These are phyloP conservation scores for Brassica nigra DNA, from an alignment of 345 rosid genomes.

Conservation along the genomic window DNA sequence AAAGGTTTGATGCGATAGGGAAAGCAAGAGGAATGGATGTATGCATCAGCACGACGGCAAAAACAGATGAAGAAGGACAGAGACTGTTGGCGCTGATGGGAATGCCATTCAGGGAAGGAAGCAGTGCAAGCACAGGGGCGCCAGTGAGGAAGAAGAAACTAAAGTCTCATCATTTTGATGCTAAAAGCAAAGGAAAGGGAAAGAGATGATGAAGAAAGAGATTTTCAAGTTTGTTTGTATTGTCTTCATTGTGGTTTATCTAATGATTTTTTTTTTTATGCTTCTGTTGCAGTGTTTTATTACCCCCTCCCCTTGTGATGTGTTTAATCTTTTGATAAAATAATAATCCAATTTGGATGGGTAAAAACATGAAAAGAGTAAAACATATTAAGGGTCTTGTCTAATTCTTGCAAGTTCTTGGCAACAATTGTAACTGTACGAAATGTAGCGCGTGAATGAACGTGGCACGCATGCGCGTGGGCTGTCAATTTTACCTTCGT, in stretches of 20 bases:
- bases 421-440: neutral
- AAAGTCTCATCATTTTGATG: slow-evolving; percentile 74
- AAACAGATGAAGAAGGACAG: slow-evolving; percentile 77
- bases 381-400: neutral
- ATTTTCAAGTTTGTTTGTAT: neutral
- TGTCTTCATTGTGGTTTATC: too few relatives aligned
- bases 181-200: slow-evolving; percentile 59
- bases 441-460: slow-evolving; percentile 23
- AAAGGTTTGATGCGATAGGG: slow-evolving; percentile 60
- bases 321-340: too few relatives aligned
- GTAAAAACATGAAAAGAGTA: neutral
- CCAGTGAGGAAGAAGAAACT: slow-evolving; percentile 71
- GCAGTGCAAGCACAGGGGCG: slow-evolving; percentile 29
- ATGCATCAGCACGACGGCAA: slow-evolving; percentile 80
- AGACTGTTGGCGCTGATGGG: slow-evolving; percentile 89
- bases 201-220: slow-evolving; percentile 46
- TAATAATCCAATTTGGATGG: too few relatives aligned
- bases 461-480: slow-evolving; percentile 24
- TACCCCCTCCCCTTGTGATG: too few relatives aligned
- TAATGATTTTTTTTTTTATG: too few relatives aligned
- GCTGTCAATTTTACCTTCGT: too few relatives aligned
- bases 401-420: neutral
- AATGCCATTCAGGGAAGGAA: slow-evolving; percentile 87
- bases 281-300: too few relatives aligned
- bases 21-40: slow-evolving; percentile 91